phyloP scores from a whole-genome alignment of 805 yeast species.

The Clavispora phyllophila region DNA sequence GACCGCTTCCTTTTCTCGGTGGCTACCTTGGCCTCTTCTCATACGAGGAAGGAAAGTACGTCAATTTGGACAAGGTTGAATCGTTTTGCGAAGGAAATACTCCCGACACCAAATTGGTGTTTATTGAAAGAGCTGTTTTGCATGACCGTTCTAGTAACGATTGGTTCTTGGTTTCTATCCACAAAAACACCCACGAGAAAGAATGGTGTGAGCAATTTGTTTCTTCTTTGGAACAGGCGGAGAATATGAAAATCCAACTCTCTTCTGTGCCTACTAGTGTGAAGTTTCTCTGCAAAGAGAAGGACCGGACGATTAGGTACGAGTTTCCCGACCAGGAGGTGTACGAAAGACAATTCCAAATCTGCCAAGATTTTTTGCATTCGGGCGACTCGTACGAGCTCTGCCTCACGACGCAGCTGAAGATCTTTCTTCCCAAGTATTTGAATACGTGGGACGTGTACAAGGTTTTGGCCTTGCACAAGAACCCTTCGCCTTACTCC shows the following conservation, averaged over 20 bases:
- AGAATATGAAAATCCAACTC: slow-evolving; percentile 13
- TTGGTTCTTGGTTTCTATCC: slow-evolving; percentile 51
- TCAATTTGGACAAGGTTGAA: slow-evolving; percentile 27
- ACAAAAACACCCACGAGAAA: slow-evolving; percentile 25
- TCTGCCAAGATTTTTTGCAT: slow-evolving; percentile 63
- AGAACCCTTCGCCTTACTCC: slow-evolving; percentile 92
- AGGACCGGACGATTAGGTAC: slow-evolving; percentile 25
- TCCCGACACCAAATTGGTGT: slow-evolving; percentile 75
- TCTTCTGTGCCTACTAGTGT: slow-evolving; percentile 20
- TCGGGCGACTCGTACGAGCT: slow-evolving; percentile 92
- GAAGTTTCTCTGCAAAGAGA: slow-evolving; percentile 19
- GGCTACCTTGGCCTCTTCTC: slow-evolving; percentile 84
- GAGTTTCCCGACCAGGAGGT: slow-evolving; percentile 47
- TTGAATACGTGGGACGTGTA: slow-evolving; percentile 75
- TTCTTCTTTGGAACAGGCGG: slow-evolving; percentile 6
- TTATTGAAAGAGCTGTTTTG: slow-evolving; percentile 59
- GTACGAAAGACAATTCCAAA: slow-evolving; percentile 51
- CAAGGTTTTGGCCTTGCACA: slow-evolving; percentile 53
- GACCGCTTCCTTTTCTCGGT: slow-evolving; percentile 75
- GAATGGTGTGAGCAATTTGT: slow-evolving; percentile 29
- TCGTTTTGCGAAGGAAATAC: slow-evolving; percentile 36
- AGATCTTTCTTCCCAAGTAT: slow-evolving; percentile 44
- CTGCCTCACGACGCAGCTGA: slow-evolving; percentile 78
- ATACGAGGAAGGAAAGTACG: slow-evolving; percentile 76
- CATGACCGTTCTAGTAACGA: slow-evolving; percentile 43